Evolutionary conservation across 768 basidiomycete species (phyloP).

Genomic region (Phlegmacium glaucopus): DNA sequence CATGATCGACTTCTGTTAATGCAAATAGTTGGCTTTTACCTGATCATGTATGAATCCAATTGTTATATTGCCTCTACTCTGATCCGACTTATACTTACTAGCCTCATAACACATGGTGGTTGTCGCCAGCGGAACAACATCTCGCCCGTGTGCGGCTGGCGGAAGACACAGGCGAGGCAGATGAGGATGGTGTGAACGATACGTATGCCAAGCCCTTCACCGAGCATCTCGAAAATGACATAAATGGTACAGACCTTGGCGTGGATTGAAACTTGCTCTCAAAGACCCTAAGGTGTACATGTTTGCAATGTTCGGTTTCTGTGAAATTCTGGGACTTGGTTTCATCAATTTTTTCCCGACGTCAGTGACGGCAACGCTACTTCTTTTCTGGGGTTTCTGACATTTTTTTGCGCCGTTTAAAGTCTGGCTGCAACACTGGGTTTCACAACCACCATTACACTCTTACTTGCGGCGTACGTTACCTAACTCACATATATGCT

Average conservation of each 20-base stretch:
- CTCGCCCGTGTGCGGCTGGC: slow-evolving; percentile 64
- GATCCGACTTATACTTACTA: slow-evolving; percentile 17
- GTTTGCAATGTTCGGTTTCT: slow-evolving; percentile 45
- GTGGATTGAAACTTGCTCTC: slow-evolving; percentile 49
- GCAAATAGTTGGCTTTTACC: slow-evolving; percentile 50
- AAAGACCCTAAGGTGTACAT: slow-evolving; percentile 48
- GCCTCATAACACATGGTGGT: slow-evolving; percentile 60
- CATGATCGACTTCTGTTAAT: background rate
- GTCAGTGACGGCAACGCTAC: slow-evolving; percentile 16
- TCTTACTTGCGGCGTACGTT: slow-evolving; percentile 51
- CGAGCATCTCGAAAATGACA: background rate
- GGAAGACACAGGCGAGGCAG: slow-evolving; percentile 63
- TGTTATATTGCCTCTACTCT: background rate
- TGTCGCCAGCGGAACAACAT: slow-evolving; percentile 42
- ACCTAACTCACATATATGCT: slow-evolving; percentile 11
- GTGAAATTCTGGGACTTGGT: slow-evolving; percentile 48
- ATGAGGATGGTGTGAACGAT: slow-evolving; percentile 49
- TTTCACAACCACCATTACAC: slow-evolving; percentile 48
- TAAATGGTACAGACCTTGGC: slow-evolving; percentile 37
- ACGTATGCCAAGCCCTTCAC: slow-evolving; percentile 38
- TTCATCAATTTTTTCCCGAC: slow-evolving; percentile 56
- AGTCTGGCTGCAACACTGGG: slow-evolving; percentile 57
- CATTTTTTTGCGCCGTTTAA: background rate
- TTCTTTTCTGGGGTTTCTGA: background rate
- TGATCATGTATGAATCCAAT: slow-evolving; percentile 43